phyloP scores from a whole-genome alignment of 306 rosid species.

The Casuarina equisetifolia region DNA sequence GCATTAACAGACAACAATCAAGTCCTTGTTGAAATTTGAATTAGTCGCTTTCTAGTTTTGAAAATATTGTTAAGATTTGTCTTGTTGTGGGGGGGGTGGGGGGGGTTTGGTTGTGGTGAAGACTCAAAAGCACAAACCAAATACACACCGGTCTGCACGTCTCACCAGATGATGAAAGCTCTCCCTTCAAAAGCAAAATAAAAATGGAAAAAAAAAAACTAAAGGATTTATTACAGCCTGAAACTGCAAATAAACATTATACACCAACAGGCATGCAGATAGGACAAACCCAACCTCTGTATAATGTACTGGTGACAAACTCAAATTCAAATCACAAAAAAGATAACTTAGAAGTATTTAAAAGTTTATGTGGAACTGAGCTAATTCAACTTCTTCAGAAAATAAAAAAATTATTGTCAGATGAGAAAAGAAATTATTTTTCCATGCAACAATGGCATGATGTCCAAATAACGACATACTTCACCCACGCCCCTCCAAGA shows the following conservation, averaged over 20 bases:
- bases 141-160: not conserved
- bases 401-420: not conserved
- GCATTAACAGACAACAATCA: not conserved
- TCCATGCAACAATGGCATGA: not conserved
- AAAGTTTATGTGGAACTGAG: not conserved
- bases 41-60: not conserved
- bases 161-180: not conserved
- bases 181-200: not conserved
- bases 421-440: conserved; percentile 10
- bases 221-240: not conserved
- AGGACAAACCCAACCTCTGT: not conserved
- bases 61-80: not conserved
- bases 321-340: not conserved
- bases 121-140: not conserved
- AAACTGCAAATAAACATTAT: no score
- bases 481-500: conserved; percentile 20
- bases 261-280: not conserved
- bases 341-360: not conserved
- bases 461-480: conserved; percentile 17
- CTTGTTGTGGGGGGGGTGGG: no score
- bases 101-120: no score
- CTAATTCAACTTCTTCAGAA: not conserved
- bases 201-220: not conserved
- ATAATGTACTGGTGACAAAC: not conserved
- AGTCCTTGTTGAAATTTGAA: not conserved